These are phyloP conservation scores for Nakazawaea anatomiae DNA, from an alignment of 805 yeast species.

Conservation along the genomic window DNA sequence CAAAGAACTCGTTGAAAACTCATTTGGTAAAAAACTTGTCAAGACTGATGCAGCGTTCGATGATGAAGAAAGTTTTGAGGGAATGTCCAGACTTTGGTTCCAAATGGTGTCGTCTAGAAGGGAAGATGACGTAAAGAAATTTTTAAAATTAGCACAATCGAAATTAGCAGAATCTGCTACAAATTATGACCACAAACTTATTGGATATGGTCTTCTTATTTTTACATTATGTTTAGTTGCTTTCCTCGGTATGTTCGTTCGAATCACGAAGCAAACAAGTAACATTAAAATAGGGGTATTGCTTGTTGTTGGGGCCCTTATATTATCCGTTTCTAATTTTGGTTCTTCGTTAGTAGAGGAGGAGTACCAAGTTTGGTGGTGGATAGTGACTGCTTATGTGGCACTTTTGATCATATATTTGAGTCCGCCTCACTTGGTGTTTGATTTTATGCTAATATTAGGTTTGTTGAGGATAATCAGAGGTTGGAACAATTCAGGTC, in stretches of 20 bases:
- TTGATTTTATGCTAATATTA: slow-evolving; percentile 13
- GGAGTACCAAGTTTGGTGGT: slow-evolving; percentile 97
- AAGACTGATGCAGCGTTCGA: not conserved
- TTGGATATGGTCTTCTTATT: slow-evolving; percentile 34
- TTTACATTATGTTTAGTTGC: slow-evolving; percentile 26
- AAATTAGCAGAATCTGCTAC: slow-evolving; percentile 57
- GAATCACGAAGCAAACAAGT: slow-evolving; percentile 7
- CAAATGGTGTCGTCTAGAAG: not conserved
- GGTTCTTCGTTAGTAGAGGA: slow-evolving; percentile 93
- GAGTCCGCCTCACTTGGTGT: not conserved
- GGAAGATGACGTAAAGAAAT: slow-evolving; percentile 21
- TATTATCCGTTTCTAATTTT: slow-evolving; percentile 54
- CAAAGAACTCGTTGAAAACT: slow-evolving; percentile 38
- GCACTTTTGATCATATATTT: slow-evolving; percentile 14
- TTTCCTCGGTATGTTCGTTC: slow-evolving; percentile 19
- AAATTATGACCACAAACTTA: slow-evolving; percentile 55
- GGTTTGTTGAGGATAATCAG: slow-evolving; percentile 52
- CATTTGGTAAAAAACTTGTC: slow-evolving; percentile 20
- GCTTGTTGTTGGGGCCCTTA: slow-evolving; percentile 17
- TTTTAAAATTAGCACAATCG: slow-evolving; percentile 43
- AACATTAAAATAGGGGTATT: slow-evolving; percentile 3
- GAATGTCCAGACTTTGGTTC: slow-evolving; percentile 8
- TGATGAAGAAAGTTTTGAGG: slow-evolving; percentile 8
- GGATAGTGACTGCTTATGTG: slow-evolving; percentile 40
- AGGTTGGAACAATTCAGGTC: slow-evolving; percentile 90